Percentiles rank a stretch among this genome's conserved stretches.
Evolutionary conservation across 2,329 filamentous ascomycete genomes (phyloP).

Genomic region (Calcarisporium arbuscula): DNA sequence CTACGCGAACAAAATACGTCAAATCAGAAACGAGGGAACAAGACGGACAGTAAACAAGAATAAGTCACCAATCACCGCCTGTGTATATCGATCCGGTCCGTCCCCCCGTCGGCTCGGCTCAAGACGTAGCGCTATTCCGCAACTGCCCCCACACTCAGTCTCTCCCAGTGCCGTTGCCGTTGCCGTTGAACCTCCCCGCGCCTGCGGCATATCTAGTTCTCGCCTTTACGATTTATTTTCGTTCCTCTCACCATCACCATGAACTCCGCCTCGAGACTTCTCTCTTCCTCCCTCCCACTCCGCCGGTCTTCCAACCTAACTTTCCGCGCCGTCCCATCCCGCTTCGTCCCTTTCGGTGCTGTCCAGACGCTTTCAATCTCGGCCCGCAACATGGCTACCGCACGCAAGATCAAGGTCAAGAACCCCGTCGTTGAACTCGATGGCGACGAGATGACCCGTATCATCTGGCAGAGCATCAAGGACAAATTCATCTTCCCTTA

Average conservation of each 20-base stretch:
- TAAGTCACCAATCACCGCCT: too few relatives aligned
- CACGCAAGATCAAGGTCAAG: slow-evolving; percentile 96
- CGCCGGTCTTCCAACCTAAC: slow-evolving; percentile 20
- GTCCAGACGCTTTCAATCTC: slow-evolving; percentile 54
- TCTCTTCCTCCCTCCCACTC: slow-evolving; percentile 21
- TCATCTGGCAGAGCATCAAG: slow-evolving; percentile 99
- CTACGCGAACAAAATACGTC: too few relatives aligned
- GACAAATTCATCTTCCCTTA: slow-evolving; percentile 97
- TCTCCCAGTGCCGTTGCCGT: background rate
- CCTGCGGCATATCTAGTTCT: background rate
- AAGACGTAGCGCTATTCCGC: too few relatives aligned
- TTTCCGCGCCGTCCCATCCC: slow-evolving; percentile 25
- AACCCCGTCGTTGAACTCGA: slow-evolving; percentile 98
- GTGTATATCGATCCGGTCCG: too few relatives aligned
- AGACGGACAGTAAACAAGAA: too few relatives aligned
- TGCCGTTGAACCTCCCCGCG: background rate
- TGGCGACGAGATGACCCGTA: slow-evolving; percentile 92
- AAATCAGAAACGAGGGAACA: too few relatives aligned
- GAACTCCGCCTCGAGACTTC: slow-evolving; percentile 22
- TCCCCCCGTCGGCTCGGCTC: too few relatives aligned
- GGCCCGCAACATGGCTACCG: slow-evolving; percentile 53
- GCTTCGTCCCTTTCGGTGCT: slow-evolving; percentile 35
- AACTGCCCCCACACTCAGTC: too few relatives aligned
- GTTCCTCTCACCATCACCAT: slow-evolving; percentile 13
- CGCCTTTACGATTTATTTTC: background rate